Conservation (phyloP, 2,329 filamentous ascomycete genomes). For the Aplosporella prunicola region DNA sequence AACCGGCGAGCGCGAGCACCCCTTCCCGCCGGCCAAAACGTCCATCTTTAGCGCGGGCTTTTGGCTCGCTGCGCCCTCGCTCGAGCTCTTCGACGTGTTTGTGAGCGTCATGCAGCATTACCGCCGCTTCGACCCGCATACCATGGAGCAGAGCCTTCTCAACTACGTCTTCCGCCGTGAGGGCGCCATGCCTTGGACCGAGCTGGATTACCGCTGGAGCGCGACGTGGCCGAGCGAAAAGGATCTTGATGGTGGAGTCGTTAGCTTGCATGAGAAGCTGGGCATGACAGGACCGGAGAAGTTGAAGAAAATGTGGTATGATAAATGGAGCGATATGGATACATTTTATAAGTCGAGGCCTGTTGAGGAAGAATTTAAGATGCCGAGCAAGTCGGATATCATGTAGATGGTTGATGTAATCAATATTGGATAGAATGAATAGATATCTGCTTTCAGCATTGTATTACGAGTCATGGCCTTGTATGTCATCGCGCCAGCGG, state of each 20-base stretch:
- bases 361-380: not conserved
- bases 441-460: too few relatives aligned
- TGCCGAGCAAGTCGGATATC: too few relatives aligned
- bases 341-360: not conserved
- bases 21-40: conserved; percentile 27
- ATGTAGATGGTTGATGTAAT: not conserved
- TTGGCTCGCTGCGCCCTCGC: conserved; percentile 32
- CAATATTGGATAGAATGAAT: too few relatives aligned
- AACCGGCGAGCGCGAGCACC: conserved; percentile 18
- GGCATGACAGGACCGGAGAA: conserved; percentile 6
- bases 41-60: conserved; percentile 33
- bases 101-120: conserved; percentile 26
- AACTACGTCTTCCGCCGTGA: conserved; percentile 36
- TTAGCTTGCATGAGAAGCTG: conserved; percentile 30
- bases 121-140: conserved; percentile 30
- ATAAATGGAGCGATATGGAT: conserved; percentile 1
- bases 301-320: conserved; percentile 5
- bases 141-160: conserved; percentile 35
- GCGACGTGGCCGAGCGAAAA: conserved; percentile 28
- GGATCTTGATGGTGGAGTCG: conserved; percentile 26
- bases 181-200: conserved; percentile 36
- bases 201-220: conserved; percentile 32
- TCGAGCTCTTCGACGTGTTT: conserved; percentile 31
- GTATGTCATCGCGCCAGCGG: too few relatives aligned
- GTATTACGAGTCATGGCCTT: too few relatives aligned